These are phyloP conservation scores for Mycena citricolor DNA, from an alignment of 1,284 basidiomycete genomes.

Conservation along the genomic window DNA sequence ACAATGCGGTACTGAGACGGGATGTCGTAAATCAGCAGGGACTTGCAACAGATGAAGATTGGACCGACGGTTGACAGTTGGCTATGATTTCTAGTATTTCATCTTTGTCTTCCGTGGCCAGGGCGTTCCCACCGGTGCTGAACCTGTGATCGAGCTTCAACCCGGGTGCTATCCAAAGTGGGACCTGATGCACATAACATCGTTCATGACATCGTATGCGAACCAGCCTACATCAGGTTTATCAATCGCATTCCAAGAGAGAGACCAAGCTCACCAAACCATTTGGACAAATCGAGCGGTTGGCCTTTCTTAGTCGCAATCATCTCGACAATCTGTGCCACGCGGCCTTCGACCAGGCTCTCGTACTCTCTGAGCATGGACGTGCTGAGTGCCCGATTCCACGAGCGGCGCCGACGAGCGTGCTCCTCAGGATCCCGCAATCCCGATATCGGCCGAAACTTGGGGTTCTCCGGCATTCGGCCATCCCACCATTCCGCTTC, in stretches of 20 bases:
- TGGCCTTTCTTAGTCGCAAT: conserved; percentile 25
- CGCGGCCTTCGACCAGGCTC: conserved; percentile 31
- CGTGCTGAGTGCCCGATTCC: conserved; percentile 40
- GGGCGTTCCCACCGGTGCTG: conserved; percentile 29
- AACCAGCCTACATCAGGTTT: too few species aligned
- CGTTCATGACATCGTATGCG: conserved; percentile 40
- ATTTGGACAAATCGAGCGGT: conserved; percentile 31
- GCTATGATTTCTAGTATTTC: conserved; percentile 10
- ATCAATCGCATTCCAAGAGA: conserved; percentile 14
- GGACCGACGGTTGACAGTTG: conserved; percentile 6
- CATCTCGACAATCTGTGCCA: conserved; percentile 32
- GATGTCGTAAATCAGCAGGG: neutral
- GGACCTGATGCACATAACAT: conserved; percentile 34
- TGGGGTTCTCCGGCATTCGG: conserved; percentile 17
- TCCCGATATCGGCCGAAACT: conserved; percentile 27
- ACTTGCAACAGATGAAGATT: too few species aligned
- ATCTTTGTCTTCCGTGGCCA: conserved; percentile 20
- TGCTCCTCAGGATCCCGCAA: conserved; percentile 34
- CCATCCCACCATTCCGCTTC: conserved; percentile 24
- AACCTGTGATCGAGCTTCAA: too few species aligned
- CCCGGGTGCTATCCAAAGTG: too few species aligned
- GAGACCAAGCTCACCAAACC: conserved; percentile 35
- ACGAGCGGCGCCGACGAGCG: conserved; percentile 35
- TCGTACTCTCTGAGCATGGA: conserved; percentile 39
- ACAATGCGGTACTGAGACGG: conserved; percentile 17